Percentiles rank a stretch among this genome's conserved stretches.
Evolutionary conservation across 345 rosid species (phyloP).

Genomic region (Syzygium aqueum): DNA sequence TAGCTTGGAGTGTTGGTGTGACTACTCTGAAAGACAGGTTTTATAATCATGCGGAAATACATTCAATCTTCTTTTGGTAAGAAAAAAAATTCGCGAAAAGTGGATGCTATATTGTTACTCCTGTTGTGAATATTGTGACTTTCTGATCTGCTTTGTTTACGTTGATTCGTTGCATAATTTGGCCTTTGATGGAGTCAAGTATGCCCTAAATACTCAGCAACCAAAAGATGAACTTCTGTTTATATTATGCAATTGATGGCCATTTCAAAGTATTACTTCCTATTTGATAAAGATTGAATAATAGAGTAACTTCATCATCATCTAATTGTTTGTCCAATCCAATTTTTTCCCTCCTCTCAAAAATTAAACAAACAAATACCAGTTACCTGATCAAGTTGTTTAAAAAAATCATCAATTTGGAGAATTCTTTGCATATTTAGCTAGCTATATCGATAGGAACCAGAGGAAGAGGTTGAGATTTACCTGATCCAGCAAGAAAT

Average conservation of each 20-base stretch:
- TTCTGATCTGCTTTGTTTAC: background rate
- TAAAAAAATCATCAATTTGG: background rate
- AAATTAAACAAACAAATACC: background rate
- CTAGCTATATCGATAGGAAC: background rate
- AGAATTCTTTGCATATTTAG: background rate
- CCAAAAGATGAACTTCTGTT: background rate
- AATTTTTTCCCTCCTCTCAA: background rate
- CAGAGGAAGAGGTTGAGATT: background rate
- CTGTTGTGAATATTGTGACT: background rate
- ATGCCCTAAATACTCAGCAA: background rate
- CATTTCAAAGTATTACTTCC: background rate
- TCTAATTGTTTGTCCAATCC: background rate
- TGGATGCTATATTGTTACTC: background rate
- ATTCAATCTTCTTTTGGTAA: background rate
- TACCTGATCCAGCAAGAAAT: slow-evolving; percentile 60
- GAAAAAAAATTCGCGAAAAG: background rate
- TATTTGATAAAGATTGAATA: background rate
- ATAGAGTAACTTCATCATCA: background rate
- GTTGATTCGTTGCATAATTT: background rate
- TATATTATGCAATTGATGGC: background rate
- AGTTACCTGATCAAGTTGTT: background rate
- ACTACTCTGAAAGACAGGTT: background rate
- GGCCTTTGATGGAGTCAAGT: background rate
- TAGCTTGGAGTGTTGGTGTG: background rate
- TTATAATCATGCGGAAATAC: background rate